A percentile compares a stretch with the other conserved stretches of the same genome.
phyloP scores from a whole-genome alignment of 148 eudicot species.

The Tetragonia tetragonoides region DNA sequence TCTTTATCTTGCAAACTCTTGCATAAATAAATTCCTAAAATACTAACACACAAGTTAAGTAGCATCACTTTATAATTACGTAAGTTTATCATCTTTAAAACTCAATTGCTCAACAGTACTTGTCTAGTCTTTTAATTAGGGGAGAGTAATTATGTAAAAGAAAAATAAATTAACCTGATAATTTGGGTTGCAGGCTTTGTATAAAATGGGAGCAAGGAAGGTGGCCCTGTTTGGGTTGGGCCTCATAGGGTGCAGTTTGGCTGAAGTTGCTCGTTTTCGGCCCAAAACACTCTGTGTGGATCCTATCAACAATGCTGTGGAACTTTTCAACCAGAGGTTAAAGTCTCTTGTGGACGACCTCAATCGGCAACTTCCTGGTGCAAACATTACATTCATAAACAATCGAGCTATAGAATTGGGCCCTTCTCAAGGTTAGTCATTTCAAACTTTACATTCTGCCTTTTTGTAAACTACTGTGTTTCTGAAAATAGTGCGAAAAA shows the following conservation, averaged over 20 bases:
- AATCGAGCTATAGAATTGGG: not conserved
- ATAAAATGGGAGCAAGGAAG: slow-evolving; percentile 33
- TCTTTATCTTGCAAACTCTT: no score
- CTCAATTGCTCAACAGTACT: no score
- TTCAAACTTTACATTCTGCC: no score
- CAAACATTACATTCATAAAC: slow-evolving; percentile 23
- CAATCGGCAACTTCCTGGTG: slow-evolving; percentile 6
- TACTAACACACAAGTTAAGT: no score
- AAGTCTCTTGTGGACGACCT: slow-evolving; percentile 16
- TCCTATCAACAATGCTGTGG: slow-evolving; percentile 11
- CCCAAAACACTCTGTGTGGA: slow-evolving; percentile 9
- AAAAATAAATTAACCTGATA: no score
- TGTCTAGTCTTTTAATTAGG: no score
- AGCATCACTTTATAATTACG: no score
- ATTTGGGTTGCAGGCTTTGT: slow-evolving; percentile 12
- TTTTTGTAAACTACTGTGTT: no score
- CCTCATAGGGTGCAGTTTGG: slow-evolving; percentile 26
- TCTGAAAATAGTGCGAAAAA: no score
- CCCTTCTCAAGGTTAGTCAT: slow-evolving; percentile 9
- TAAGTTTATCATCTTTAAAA: no score
- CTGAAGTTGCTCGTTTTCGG: not conserved
- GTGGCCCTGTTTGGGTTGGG: slow-evolving; percentile 30
- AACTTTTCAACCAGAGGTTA: slow-evolving; percentile 16
- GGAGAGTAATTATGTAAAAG: no score
- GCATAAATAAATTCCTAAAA: no score